Evolutionary conservation across 176 grass and related monocot genomes (phyloP).

Genomic region (Oryza australiensis): DNA sequence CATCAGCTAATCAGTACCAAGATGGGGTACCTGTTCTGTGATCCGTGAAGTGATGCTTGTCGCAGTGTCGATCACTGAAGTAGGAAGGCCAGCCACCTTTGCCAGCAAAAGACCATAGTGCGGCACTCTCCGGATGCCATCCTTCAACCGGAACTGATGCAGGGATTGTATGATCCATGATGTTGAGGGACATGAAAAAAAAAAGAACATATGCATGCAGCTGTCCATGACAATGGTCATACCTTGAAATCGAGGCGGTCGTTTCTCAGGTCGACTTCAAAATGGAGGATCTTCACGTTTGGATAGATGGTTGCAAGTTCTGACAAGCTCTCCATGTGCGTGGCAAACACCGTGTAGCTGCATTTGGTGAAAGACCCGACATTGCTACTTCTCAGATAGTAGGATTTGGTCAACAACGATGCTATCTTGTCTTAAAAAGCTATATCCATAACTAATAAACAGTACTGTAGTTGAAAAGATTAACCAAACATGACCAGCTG

Average conservation of each 20-base stretch:
- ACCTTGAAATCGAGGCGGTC: conserved; percentile 95
- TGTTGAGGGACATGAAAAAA: conserved; percentile 28
- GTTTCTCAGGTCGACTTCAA: conserved; percentile 84
- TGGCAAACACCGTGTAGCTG: conserved; percentile 91
- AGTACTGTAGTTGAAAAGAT: background rate
- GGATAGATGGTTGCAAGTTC: conserved; percentile 91
- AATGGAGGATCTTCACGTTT: conserved; percentile 96
- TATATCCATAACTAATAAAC: background rate
- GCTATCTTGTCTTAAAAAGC: conserved; percentile 4
- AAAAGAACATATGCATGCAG: conserved; percentile 1
- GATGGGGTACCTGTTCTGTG: conserved; percentile 65
- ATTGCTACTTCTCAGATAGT: background rate
- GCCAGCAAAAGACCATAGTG: conserved; percentile 90
- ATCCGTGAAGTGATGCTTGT: conserved; percentile 71
- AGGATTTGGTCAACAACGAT: background rate
- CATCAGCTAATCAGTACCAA: background rate
- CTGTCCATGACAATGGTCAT: background rate
- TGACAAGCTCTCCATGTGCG: conserved; percentile 87
- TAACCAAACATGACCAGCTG: conserved; percentile 11
- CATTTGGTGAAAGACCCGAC: conserved; percentile 5
- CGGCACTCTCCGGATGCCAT: too few relatives aligned
- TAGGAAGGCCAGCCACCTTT: conserved; percentile 79
- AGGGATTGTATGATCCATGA: background rate
- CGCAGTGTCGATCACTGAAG: conserved; percentile 66
- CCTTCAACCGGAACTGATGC: conserved; percentile 71